These are phyloP conservation scores for Talaromyces funiculosus DNA, from an alignment of 2,329 filamentous ascomycete genomes.

Conservation along the genomic window DNA sequence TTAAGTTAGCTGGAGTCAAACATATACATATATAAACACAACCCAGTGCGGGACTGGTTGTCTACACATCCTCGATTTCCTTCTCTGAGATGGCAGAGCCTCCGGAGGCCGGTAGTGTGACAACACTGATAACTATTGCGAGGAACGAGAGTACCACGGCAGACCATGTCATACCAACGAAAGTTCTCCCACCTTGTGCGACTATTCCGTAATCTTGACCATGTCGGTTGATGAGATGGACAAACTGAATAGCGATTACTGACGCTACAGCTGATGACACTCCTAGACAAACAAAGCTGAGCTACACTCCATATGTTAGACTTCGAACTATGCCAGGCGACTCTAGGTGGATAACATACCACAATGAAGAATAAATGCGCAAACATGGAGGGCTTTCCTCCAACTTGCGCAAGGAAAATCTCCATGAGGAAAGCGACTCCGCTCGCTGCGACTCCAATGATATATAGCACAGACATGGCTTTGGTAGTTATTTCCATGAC, in stretches of 20 bases:
- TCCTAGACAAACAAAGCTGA: slow-evolving; percentile 57
- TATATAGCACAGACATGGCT: slow-evolving; percentile 55
- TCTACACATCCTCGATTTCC: slow-evolving; percentile 8
- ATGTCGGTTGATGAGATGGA: slow-evolving; percentile 49
- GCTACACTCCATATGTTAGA: slow-evolving; percentile 20
- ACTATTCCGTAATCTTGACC: slow-evolving; percentile 47
- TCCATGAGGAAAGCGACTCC: slow-evolving; percentile 47
- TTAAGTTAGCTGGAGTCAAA: background rate
- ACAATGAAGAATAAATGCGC: slow-evolving; percentile 47
- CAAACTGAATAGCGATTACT: slow-evolving; percentile 53
- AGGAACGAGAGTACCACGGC: slow-evolving; percentile 38
- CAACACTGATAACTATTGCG: slow-evolving; percentile 27
- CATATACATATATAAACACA: background rate
- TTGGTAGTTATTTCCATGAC: slow-evolving; percentile 46
- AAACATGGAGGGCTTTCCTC: slow-evolving; percentile 43
- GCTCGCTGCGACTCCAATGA: slow-evolving; percentile 50
- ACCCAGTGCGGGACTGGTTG: background rate
- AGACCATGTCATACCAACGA: slow-evolving; percentile 56
- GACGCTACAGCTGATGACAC: slow-evolving; percentile 70
- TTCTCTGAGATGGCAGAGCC: slow-evolving; percentile 11
- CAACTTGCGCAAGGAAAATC: slow-evolving; percentile 40
- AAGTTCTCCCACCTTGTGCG: slow-evolving; percentile 49
- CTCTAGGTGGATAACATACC: slow-evolving; percentile 24
- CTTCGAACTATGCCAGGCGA: background rate
- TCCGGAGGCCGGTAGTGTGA: slow-evolving; percentile 20